phyloP scores from a whole-genome alignment of 805 yeast species.

The Wickerhamomyces silvicola region DNA sequence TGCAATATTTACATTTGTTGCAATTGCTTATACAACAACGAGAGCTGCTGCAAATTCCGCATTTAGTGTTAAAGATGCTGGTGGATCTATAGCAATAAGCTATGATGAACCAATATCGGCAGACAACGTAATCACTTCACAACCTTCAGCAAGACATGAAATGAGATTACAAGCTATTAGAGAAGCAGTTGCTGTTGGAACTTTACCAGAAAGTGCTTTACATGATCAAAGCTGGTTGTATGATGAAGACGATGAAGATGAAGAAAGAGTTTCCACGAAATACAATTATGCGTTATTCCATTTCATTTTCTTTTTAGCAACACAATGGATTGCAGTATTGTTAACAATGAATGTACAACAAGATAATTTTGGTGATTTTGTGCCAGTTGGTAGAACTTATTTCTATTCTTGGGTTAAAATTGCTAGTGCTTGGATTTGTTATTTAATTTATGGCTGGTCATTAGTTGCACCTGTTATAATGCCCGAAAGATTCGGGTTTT shows the following conservation, averaged over 20 bases:
- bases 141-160: constrained; percentile 55
- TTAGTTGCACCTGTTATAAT: constrained; percentile 81
- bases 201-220: constrained; percentile 88
- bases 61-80: constrained; percentile 38
- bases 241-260: constrained; percentile 44
- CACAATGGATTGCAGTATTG: constrained; percentile 93
- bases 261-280: constrained; percentile 55
- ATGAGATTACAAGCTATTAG: constrained; percentile 82
- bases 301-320: constrained; percentile 85
- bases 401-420: constrained; percentile 94
- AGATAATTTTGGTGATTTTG: constrained; percentile 80
- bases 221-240: constrained; percentile 60
- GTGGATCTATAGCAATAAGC: constrained; percentile 29
- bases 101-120: constrained; percentile 20
- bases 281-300: constrained; percentile 89
- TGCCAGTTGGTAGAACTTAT: constrained; percentile 96
- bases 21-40: constrained; percentile 95
- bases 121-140: constrained; percentile 31
- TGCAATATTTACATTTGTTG: constrained; percentile 87
- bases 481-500: constrained; percentile 73
- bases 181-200: constrained; percentile 95
- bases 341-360: constrained; percentile 86
- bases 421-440: constrained; percentile 88
- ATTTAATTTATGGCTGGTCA: constrained; percentile 81
- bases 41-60: constrained; percentile 87